These are phyloP conservation scores for Aaosphaeria pasadenensis DNA, from an alignment of 2,329 filamentous ascomycete genomes.

Conservation along the genomic window DNA sequence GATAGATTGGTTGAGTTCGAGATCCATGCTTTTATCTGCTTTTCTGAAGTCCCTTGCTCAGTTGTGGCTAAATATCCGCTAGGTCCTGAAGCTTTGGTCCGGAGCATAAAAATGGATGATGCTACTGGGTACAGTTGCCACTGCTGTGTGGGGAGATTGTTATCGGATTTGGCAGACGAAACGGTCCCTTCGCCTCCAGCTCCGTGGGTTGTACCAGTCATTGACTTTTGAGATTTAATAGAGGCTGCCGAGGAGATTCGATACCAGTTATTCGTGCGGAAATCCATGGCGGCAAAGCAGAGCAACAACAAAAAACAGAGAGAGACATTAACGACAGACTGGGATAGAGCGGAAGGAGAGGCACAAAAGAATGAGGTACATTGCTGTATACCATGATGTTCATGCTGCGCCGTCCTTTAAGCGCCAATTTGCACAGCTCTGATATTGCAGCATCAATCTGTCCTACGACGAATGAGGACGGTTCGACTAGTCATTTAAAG, in stretches of 20 bases:
- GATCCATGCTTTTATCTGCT: neutral
- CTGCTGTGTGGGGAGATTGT: conserved; percentile 2
- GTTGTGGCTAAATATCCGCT: conserved; percentile 4
- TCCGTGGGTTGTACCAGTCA: neutral
- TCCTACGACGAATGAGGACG: no score
- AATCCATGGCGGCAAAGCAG: no score
- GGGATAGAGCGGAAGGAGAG: no score
- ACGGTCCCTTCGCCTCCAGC: neutral
- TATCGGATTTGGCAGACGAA: conserved; percentile 1
- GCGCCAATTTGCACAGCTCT: no score
- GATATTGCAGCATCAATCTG: no score
- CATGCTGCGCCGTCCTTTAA: no score
- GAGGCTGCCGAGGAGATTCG: neutral
- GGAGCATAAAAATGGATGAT: conserved; percentile 4
- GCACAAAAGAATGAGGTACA: no score
- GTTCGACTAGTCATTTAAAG: no score
- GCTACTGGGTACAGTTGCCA: conserved; percentile 8
- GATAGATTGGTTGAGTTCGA: neutral
- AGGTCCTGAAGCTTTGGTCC: conserved; percentile 9
- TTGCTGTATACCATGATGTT: no score
- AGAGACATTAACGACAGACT: no score
- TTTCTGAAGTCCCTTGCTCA: neutral
- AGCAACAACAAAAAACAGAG: no score
- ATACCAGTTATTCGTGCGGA: neutral
- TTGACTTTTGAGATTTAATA: neutral